phyloP scores from a whole-genome alignment of 1,284 basidiomycete species.

The Malassezia vespertilionis region DNA sequence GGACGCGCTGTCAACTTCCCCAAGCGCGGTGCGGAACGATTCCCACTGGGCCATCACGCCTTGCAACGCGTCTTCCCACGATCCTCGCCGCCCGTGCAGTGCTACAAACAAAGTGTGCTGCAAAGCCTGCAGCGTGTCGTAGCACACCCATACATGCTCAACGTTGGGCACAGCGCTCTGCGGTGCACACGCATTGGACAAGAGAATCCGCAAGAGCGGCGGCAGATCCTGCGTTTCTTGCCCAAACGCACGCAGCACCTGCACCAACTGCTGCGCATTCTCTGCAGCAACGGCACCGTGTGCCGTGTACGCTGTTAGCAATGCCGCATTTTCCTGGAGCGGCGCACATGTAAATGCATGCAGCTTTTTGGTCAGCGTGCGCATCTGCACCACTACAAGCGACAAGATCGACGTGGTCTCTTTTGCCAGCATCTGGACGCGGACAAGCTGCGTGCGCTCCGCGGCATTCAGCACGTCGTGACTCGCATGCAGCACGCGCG shows the following conservation, averaged over 20 bases:
- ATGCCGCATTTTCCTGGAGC: neutral
- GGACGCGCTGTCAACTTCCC: too few relatives aligned
- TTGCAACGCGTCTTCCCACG: too few relatives aligned
- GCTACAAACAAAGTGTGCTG: too few relatives aligned
- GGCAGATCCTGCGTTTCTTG: neutral
- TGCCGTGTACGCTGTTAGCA: neutral
- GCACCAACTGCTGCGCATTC: neutral
- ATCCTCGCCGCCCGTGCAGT: too few relatives aligned
- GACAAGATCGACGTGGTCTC: neutral
- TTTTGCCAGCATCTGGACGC: neutral
- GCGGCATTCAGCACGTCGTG: too few relatives aligned
- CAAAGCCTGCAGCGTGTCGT: too few relatives aligned
- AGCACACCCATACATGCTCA: too few relatives aligned
- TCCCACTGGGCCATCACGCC: too few relatives aligned
- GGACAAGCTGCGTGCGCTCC: neutral
- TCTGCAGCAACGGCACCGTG: neutral
- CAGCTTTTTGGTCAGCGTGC: constrained; percentile 3
- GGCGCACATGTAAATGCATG: constrained; percentile 29
- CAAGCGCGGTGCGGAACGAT: too few relatives aligned
- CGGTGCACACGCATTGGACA: neutral
- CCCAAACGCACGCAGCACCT: neutral
- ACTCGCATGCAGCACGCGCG: neutral
- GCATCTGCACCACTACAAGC: neutral
- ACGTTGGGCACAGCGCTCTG: too few relatives aligned
- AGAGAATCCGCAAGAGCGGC: neutral